Conservation (phyloP, 768 basidiomycete species). For the Wakefieldia striispora region DNA sequence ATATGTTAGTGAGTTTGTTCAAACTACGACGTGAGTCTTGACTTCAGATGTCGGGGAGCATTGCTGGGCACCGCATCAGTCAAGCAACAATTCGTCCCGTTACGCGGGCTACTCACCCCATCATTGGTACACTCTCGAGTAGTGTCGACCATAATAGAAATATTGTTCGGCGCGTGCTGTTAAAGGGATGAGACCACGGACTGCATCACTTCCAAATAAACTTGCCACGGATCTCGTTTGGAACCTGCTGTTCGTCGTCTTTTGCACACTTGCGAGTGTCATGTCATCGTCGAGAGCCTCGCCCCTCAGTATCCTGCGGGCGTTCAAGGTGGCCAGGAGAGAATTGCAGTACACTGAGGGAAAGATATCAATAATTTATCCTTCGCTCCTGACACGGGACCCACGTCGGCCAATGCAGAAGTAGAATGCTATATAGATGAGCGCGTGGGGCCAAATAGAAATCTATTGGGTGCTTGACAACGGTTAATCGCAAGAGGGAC, state of each 20-base stretch:
- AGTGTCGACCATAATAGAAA: slow-evolving; percentile 66
- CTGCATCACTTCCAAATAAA: neutral
- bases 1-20: neutral
- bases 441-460: slow-evolving; percentile 42
- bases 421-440: slow-evolving; percentile 59
- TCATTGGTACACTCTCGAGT: slow-evolving; percentile 51
- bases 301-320: slow-evolving; percentile 45
- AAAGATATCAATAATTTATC: neutral
- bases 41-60: neutral
- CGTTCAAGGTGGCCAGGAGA: slow-evolving; percentile 59
- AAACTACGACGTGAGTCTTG: slow-evolving; percentile 11
- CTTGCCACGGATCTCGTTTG: slow-evolving; percentile 7
- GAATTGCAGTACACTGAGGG: slow-evolving; percentile 55
- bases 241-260: neutral
- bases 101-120: slow-evolving; percentile 17
- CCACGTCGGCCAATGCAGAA: slow-evolving; percentile 57
- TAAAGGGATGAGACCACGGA: neutral
- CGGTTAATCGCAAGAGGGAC: neutral
- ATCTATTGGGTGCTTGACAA: slow-evolving; percentile 36
- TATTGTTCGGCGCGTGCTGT: slow-evolving; percentile 40
- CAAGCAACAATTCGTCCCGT: neutral
- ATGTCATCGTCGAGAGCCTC: slow-evolving; percentile 6
- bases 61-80: neutral
- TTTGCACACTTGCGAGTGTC: slow-evolving; percentile 10
- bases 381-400: slow-evolving; percentile 19